These are phyloP conservation scores for Populus simonii DNA, from an alignment of 345 rosid genomes.

Conservation along the genomic window DNA sequence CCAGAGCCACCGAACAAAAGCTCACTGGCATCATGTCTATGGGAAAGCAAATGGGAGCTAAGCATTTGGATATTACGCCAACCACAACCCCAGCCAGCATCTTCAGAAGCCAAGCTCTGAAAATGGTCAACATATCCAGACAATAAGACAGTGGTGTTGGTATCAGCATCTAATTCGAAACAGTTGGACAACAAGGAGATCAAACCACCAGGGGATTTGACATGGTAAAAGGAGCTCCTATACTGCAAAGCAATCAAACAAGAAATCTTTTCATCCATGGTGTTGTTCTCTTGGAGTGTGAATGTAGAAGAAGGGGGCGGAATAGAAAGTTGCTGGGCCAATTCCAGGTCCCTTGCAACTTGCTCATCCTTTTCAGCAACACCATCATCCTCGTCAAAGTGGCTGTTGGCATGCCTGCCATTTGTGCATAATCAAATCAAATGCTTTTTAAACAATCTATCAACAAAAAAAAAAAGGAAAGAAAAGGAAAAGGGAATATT, in stretches of 20 bases:
- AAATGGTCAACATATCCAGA: slow-evolving; percentile 64
- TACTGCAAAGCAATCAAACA: slow-evolving; percentile 42
- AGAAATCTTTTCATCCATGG: slow-evolving; percentile 24
- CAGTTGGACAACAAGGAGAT: slow-evolving; percentile 46
- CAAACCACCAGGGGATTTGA: slow-evolving; percentile 45
- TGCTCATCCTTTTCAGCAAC: slow-evolving; percentile 13
- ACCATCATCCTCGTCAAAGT: slow-evolving; percentile 53
- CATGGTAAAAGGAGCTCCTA: slow-evolving; percentile 40
- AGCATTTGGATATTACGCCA: slow-evolving; percentile 85
- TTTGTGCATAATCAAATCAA: too few species aligned
- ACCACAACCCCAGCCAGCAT: slow-evolving; percentile 85
- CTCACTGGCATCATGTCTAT: slow-evolving; percentile 42
- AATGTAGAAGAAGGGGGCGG: slow-evolving; percentile 10
- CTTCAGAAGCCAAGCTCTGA: slow-evolving; percentile 46
- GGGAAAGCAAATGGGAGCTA: slow-evolving; percentile 55
- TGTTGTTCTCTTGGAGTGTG: neutral
- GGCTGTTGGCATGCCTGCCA: slow-evolving; percentile 66
- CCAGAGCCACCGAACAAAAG: slow-evolving; percentile 58
- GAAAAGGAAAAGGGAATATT: neutral
- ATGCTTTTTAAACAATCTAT: too few species aligned
- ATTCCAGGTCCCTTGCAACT: slow-evolving; percentile 29
- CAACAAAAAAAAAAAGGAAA: neutral
- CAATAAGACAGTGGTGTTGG: slow-evolving; percentile 24
- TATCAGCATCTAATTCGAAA: slow-evolving; percentile 39
- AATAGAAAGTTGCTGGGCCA: slow-evolving; percentile 44